Evolutionary conservation across 1,139 yeast genomes (phyloP), one percentile per base, ranked within the genome.

Genomic region (Entelexis paramagnoliae): DNA sequence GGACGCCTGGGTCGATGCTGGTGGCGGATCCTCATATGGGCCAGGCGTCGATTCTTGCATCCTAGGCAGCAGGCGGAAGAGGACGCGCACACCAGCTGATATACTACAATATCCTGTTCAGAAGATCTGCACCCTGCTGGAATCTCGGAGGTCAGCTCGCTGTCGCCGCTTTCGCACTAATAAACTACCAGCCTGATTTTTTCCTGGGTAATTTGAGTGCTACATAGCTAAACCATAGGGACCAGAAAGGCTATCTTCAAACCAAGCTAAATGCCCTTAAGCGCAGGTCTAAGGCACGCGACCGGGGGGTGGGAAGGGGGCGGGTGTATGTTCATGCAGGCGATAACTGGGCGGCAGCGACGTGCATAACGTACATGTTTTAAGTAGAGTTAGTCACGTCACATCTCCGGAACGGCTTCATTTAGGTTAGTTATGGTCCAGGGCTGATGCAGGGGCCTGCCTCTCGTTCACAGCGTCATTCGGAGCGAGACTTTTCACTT

Each of bases 1-100:
- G 24, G 24, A 22, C 24, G 4, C 24, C 6, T 22, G 24, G 6
- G 4, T 22, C 24, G 6, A n/a, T n/a, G n/a, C n/a, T n/a, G 34
- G 28, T n/a, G n/a, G 34, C 16, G 22, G 34, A 40, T 24, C 26
- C 24, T 32, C 29, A 11, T 42, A 33, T 2, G 42, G 19, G 38
- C 48, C 51, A 2, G 40, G 45, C 9, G 48, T 49, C 17, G 43
- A 30, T n/a, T 44, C 48, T 49, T 49, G 48, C 51, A 49, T 49
- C 13, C 26, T 32, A 14, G 38, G n/a, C 33, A 32, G 9, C 5
- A 14, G 35, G 4, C 28, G n/a, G 33, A 35, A 2, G 30, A 39
- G 14, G n/a, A n/a, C 8, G 19, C 20, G 28, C 11, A 28, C 17
- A 14, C 28, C 16, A 13, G 10, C 17, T 14, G 10, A 5, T 34